Base-by-base conservation (phyloP, 2,329 filamentous ascomycete genomes). In the Sporothrix humicola region DNA sequence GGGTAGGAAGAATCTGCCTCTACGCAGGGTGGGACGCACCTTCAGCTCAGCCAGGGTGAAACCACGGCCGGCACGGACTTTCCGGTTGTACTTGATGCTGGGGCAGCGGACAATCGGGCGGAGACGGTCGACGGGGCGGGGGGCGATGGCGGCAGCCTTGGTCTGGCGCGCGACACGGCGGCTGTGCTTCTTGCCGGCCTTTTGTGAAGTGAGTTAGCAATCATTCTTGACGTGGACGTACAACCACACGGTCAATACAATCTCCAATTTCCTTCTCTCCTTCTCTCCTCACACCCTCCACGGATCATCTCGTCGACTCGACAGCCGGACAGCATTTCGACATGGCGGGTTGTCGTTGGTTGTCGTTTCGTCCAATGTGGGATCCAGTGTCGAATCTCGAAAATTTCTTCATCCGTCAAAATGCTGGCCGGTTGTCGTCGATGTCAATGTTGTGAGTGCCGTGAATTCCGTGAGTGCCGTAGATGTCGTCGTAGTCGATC, bases 11-110 rank as follows among this genome's bases (percentile, higher is more conserved):
- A 42, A 48, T 26, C 20, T 10, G 58, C 1, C 58, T n/a, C 15
- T 37, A 42, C 4, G 23, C 61, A 65, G 37, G 20, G 37, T 42
- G 31, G 23, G 69, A 50, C 84, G 78, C 92, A 98, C 95, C 95
- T 99, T 99, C 84, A 99, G 90, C 91, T 99, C 96, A 87, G 91
- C 89, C 79, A 98, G 89, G 81, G 95, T 94, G 92, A 99, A 99
- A 85, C 96, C 96, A 89, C 96, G 94, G 85, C 96, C 96, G 83
- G 94, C 91, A 84, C 96, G 92, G 83, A 97, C 93, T 84, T 94
- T 94, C 84, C 96, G 95, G 93, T 99, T 99, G 91, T 99, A 97
- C 90, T 97, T 97, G 89, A 98, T 87, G 81, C 93, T 95, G 83
- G 96, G 95, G 92, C 95, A 98, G 88, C 95, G 93, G 81, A 99